Evolutionary conservation across 805 yeast species (phyloP), one percentile per base, ranked within the genome.

Genomic region (Cyberlindnera mycetangii): DNA sequence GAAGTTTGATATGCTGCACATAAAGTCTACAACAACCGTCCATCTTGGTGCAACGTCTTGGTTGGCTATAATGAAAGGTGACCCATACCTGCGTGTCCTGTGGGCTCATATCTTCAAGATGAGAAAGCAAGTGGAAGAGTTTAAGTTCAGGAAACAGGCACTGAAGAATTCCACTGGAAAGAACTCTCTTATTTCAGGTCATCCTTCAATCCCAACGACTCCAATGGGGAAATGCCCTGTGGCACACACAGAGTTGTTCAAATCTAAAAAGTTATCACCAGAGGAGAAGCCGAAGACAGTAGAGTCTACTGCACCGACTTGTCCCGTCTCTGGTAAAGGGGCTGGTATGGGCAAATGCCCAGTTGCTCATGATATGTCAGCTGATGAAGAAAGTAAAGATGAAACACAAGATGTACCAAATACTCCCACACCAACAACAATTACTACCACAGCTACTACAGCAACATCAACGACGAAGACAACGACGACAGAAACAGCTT

Each of bases 1-100:
- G 51, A 70, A 69, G 45, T 71, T 71, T 44, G 74, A 71, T 51
- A 69, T 70, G 70, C 45, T 71, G 32, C 75, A 71, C 49, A 60
- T 70, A 34, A 70, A 69, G 46, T 61, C 67, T 20, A 69, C 69
- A 22, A 69, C 72, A 4, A 69, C 74, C 1, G 66, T 67, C 3
- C 74, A 70, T 55, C 50, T 70, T n/a, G 74, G 80, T 46, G 74
- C 78, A 1, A 71, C 80, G 4, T 79, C 80, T 19, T 78, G 82
- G 81, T 60, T 78, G 52, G 79, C 80, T 21, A 70, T 78, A 17
- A 76, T 77, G 68, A 72, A 78, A 55, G 79, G 80, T 53, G 83
- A 78, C 51, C 76, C 79, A 5, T 77, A 76, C 53, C 57, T 78
- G 37, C 71, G 78, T 47, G 72, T 77, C 35, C 54, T 78, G 19